Conservation (phyloP, 345 rosid species). For the Hypericum androsaemum region DNA sequence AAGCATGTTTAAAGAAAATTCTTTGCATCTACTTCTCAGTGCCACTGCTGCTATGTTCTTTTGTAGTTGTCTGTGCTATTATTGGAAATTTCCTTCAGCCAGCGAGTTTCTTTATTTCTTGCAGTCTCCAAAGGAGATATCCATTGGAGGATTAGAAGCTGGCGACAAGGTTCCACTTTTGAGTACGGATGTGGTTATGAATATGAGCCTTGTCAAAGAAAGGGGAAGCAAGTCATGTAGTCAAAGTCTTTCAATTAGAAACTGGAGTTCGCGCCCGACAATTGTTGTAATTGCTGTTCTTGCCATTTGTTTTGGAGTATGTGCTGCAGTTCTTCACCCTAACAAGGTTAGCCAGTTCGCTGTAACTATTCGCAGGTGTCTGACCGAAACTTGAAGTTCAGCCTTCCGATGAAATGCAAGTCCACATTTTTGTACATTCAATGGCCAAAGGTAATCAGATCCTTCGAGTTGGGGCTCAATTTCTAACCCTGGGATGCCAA, state of each 20-base stretch:
- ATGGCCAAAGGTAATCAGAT: background rate
- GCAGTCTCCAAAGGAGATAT: constrained; percentile 41
- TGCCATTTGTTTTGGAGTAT: constrained; percentile 58
- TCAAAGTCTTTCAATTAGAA: constrained; percentile 18
- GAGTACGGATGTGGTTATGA: constrained; percentile 40
- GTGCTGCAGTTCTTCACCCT: constrained; percentile 68
- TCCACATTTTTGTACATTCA: background rate
- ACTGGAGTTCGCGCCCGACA: constrained; percentile 37
- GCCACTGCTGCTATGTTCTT: too few species aligned
- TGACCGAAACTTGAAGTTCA: constrained; percentile 14
- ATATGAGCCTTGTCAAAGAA: constrained; percentile 28
- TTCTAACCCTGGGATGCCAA: too few species aligned
- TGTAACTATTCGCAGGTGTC: constrained; percentile 51
- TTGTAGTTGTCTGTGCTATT: too few species aligned
- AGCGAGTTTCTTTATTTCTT: constrained; percentile 7
- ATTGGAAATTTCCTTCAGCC: too few species aligned
- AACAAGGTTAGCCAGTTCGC: constrained; percentile 56
- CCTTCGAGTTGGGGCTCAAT: too few species aligned
- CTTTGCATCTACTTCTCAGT: too few species aligned
- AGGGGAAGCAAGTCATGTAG: constrained; percentile 35
- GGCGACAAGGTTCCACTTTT: constrained; percentile 43
- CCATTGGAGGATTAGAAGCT: constrained; percentile 15
- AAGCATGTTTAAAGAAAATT: too few species aligned
- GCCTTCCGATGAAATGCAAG: background rate
- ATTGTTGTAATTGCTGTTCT: constrained; percentile 29